These are phyloP conservation scores for Starmerella stellata DNA, from an alignment of 805 yeast genomes.

Conservation along the genomic window DNA sequence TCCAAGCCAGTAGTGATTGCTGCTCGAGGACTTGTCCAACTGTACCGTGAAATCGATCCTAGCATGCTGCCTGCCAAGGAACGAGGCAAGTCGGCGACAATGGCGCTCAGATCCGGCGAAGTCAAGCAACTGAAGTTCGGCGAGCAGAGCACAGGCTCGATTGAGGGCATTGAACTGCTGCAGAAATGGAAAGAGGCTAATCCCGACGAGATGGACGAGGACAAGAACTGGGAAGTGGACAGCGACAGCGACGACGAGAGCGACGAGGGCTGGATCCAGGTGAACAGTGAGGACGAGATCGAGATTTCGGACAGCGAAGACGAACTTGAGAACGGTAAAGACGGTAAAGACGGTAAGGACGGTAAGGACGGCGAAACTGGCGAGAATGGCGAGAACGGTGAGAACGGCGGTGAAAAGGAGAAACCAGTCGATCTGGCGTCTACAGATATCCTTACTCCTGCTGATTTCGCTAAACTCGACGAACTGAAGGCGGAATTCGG, in stretches of 20 bases:
- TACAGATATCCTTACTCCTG: slow-evolving; percentile 80
- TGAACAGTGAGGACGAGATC: slow-evolving; percentile 28
- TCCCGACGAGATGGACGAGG: slow-evolving; percentile 36
- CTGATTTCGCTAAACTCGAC: slow-evolving; percentile 89
- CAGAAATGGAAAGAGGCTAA: slow-evolving; percentile 63
- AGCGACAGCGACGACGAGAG: slow-evolving; percentile 26
- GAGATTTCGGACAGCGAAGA: slow-evolving; percentile 30
- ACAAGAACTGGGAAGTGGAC: slow-evolving; percentile 31
- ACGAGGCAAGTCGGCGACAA: slow-evolving; percentile 80
- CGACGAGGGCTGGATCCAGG: slow-evolving; percentile 56
- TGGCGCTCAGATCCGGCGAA: slow-evolving; percentile 52
- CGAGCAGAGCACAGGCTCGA: slow-evolving; percentile 47
- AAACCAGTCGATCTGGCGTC: slow-evolving; percentile 43
- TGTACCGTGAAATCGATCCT: slow-evolving; percentile 90
- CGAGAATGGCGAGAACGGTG: slow-evolving; percentile 18
- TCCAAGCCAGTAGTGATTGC: slow-evolving; percentile 89
- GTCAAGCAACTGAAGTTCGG: slow-evolving; percentile 25
- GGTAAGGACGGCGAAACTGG: slow-evolving; percentile 16
- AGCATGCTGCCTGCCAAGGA: slow-evolving; percentile 82
- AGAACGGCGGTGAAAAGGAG: slow-evolving; percentile 18
- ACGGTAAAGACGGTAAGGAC: slow-evolving; percentile 20
- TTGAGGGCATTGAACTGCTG: slow-evolving; percentile 81
- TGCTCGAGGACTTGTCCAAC: slow-evolving; percentile 66
- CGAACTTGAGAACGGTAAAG: slow-evolving; percentile 25
- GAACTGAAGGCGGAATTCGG: slow-evolving; percentile 77